Conservation (phyloP, 2,329 filamentous ascomycete species). For the Colletotrichum liaoningense region DNA sequence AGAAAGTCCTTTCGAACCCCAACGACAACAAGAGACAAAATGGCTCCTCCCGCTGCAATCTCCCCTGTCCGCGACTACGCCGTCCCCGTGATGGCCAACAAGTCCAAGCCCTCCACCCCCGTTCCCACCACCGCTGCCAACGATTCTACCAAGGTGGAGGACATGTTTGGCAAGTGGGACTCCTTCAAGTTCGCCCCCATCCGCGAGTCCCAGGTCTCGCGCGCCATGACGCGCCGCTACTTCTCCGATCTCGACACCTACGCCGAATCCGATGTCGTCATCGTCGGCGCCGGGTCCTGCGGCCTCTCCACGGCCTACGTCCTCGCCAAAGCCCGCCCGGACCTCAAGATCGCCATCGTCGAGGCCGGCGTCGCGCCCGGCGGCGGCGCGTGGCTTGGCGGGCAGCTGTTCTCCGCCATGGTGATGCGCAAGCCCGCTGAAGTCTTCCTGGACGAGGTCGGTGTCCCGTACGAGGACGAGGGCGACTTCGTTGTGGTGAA, state of each 20-base stretch:
- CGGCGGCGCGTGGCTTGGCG: conserved; percentile 92
- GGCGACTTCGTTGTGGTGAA: conserved; percentile 92
- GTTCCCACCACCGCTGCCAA: conserved; percentile 56
- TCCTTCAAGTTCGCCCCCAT: conserved; percentile 86
- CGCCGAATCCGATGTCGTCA: conserved; percentile 94
- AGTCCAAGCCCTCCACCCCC: conserved; percentile 40
- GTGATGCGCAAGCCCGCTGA: conserved; percentile 94
- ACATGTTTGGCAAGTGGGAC: conserved; percentile 77
- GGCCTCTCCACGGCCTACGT: conserved; percentile 88
- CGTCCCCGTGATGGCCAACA: conserved; percentile 41
- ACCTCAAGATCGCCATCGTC: conserved; percentile 91
- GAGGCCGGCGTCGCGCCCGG: conserved; percentile 90
- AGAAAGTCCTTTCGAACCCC: background rate
- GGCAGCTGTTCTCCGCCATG: conserved; percentile 96
- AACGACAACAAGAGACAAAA: conserved; percentile 54
- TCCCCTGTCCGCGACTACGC: conserved; percentile 61
- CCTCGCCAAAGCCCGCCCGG: conserved; percentile 84
- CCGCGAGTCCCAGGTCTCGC: conserved; percentile 90
- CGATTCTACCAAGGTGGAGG: conserved; percentile 54
- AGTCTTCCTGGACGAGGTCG: conserved; percentile 82
- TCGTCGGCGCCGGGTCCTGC: conserved; percentile 90
- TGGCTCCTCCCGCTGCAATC: conserved; percentile 83
- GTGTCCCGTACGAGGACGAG: conserved; percentile 83
- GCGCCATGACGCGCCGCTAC: conserved; percentile 94
- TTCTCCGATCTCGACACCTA: conserved; percentile 90